A percentile compares a stretch with the other conserved stretches of the same genome.
phyloP scores from a whole-genome alignment of 1,139 yeast species.

The Suhomyces panamericanus region DNA sequence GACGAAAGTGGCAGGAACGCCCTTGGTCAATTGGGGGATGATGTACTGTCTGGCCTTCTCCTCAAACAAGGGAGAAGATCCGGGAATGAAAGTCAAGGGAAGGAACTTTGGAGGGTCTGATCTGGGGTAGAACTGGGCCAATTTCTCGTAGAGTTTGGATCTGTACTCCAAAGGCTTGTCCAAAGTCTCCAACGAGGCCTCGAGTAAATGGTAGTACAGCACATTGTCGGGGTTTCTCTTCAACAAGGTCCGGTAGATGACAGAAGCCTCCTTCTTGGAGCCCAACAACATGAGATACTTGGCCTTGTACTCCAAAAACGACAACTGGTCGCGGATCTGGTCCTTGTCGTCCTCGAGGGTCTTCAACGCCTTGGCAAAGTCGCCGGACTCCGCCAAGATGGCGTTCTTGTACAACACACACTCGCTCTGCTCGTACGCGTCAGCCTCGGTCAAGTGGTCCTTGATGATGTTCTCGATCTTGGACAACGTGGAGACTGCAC shows the following conservation, averaged over 20 bases:
- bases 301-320: conserved; percentile 68
- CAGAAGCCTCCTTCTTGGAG: conserved; percentile 59
- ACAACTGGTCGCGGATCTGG: conserved; percentile 62
- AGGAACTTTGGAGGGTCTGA: conserved; percentile 78
- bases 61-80: conserved; percentile 48
- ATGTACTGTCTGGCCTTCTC: conserved; percentile 53
- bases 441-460: conserved; percentile 66
- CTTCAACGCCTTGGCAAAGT: conserved; percentile 61
- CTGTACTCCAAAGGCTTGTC: conserved; percentile 38
- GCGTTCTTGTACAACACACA: conserved; percentile 71
- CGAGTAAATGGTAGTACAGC: conserved; percentile 65
- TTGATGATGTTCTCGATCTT: conserved; percentile 74
- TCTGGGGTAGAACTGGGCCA: conserved; percentile 72
- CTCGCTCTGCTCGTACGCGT: conserved; percentile 78
- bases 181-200: conserved; percentile 55
- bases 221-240: conserved; percentile 85
- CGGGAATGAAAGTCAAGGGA: conserved; percentile 73
- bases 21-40: conserved; percentile 62
- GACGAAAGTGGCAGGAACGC: conserved; percentile 89
- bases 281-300: conserved; percentile 49
- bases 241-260: conserved; percentile 66
- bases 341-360: conserved; percentile 54
- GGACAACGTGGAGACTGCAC: conserved; percentile 69
- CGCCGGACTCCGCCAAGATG: conserved; percentile 64
- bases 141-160: conserved; percentile 59